Evolutionary conservation across 441 rosid species (phyloP).

Genomic region (Aquilaria agallochum): DNA sequence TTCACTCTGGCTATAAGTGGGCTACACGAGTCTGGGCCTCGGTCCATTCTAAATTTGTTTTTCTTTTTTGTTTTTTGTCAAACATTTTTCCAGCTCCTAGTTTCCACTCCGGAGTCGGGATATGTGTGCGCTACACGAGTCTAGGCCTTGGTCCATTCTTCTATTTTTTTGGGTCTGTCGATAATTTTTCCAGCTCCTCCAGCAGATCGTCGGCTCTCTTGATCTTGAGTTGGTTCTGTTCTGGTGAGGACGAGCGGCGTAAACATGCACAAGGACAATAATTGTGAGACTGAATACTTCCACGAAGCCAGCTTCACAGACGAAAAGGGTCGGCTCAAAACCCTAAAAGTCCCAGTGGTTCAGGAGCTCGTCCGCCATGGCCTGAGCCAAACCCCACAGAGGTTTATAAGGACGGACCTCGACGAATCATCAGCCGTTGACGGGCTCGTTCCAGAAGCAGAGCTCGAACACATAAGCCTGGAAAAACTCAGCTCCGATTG

Average conservation of each 20-base stretch:
- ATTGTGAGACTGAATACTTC: conserved; percentile 1
- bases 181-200: too few relatives aligned
- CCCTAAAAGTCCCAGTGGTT: conserved; percentile 16
- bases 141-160: neutral
- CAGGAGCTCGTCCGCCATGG: conserved; percentile 17
- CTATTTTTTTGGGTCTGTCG: neutral
- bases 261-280: neutral
- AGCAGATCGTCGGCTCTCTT: too few relatives aligned
- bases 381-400: conserved; percentile 2
- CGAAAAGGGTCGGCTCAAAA: conserved; percentile 1
- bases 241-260: neutral
- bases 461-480: neutral
- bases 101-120: too few relatives aligned
- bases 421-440: neutral
- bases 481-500: neutral
- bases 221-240: neutral
- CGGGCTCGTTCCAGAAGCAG: too few relatives aligned
- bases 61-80: too few relatives aligned
- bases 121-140: neutral
- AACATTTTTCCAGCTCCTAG: too few relatives aligned
- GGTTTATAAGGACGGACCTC: conserved; percentile 1
- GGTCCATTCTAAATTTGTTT: too few relatives aligned
- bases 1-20: too few relatives aligned
- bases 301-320: conserved; percentile 10
- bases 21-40: too few relatives aligned